These are phyloP conservation scores for Thelonectria blattea DNA, from an alignment of 2,329 filamentous ascomycete genomes.

Conservation along the genomic window DNA sequence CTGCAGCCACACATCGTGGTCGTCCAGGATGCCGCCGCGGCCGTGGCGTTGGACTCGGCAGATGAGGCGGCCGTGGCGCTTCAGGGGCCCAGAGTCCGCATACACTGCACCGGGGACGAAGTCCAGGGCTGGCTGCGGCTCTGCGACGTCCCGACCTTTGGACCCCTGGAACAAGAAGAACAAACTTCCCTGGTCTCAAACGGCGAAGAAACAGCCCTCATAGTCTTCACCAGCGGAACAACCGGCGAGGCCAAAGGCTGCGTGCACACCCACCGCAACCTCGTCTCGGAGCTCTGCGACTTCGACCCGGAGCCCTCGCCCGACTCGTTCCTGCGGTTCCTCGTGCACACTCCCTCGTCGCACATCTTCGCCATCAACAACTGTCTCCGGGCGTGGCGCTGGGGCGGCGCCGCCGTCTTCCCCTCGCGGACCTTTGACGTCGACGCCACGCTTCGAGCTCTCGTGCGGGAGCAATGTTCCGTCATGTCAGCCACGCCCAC, in stretches of 20 bases:
- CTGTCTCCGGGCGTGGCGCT: slow-evolving; percentile 45
- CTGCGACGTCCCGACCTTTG: slow-evolving; percentile 10
- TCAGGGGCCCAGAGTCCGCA: slow-evolving; percentile 14
- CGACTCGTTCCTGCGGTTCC: slow-evolving; percentile 41
- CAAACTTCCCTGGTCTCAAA: neutral
- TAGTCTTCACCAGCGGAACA: slow-evolving; percentile 58
- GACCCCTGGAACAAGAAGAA: neutral
- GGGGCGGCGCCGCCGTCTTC: slow-evolving; percentile 44
- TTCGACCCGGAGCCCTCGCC: slow-evolving; percentile 44
- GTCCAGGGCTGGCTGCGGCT: slow-evolving; percentile 33
- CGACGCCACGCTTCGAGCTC: slow-evolving; percentile 40
- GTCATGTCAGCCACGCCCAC: slow-evolving; percentile 50
- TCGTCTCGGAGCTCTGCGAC: slow-evolving; percentile 46
- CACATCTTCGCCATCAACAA: slow-evolving; percentile 51
- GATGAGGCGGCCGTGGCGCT: neutral
- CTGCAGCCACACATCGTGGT: slow-evolving; percentile 41
- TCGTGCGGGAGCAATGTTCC: slow-evolving; percentile 43
- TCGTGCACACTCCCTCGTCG: slow-evolving; percentile 46
- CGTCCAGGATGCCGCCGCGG: slow-evolving; percentile 39
- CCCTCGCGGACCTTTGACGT: slow-evolving; percentile 44
- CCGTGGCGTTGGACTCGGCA: slow-evolving; percentile 27
- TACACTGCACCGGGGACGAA: slow-evolving; percentile 34
- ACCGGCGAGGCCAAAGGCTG: slow-evolving; percentile 55
- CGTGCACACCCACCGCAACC: slow-evolving; percentile 48
- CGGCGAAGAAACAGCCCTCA: slow-evolving; percentile 41